These are phyloP conservation scores for Venustampulla echinocandica DNA, from an alignment of 495 filamentous ascomycete species.

Conservation along the genomic window DNA sequence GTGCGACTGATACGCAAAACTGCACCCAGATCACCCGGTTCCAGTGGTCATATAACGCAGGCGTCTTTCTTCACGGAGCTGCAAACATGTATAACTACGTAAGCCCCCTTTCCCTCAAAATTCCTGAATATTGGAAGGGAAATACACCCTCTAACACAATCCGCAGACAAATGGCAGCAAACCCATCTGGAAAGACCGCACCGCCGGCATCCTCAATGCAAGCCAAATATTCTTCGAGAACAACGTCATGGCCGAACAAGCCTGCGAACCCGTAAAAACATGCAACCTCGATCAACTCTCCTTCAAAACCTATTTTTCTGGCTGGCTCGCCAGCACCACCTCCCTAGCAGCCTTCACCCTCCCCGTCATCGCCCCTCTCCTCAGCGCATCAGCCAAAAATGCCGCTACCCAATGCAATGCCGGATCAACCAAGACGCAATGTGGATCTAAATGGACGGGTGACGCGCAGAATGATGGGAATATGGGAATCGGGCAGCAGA, in stretches of 20 bases:
- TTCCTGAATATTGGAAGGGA: too few relatives aligned
- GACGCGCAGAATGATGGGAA: slow-evolving; percentile 45
- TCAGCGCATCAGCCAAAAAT: slow-evolving; percentile 53
- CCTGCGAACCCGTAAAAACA: slow-evolving; percentile 56
- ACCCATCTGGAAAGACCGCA: slow-evolving; percentile 43
- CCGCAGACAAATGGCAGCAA: slow-evolving; percentile 39
- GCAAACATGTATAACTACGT: slow-evolving; percentile 67
- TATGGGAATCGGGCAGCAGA: slow-evolving; percentile 56
- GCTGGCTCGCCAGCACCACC: slow-evolving; percentile 67
- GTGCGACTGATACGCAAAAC: slow-evolving; percentile 38
- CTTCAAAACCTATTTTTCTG: slow-evolving; percentile 79
- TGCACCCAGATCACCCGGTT: slow-evolving; percentile 41
- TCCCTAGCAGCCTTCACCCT: slow-evolving; percentile 60
- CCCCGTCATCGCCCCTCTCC: slow-evolving; percentile 48
- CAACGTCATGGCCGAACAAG: slow-evolving; percentile 55
- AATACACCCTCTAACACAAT: slow-evolving; percentile 15
- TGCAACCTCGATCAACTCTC: slow-evolving; percentile 74
- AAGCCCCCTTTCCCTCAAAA: slow-evolving; percentile 17
- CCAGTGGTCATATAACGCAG: slow-evolving; percentile 67
- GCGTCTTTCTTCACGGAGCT: slow-evolving; percentile 54
- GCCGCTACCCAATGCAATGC: slow-evolving; percentile 50
- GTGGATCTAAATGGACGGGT: slow-evolving; percentile 64
- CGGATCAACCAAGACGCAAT: slow-evolving; percentile 45
- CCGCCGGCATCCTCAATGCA: slow-evolving; percentile 45
- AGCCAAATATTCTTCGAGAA: slow-evolving; percentile 46